Percentiles rank a stretch among this genome's conserved stretches.
phyloP scores from a whole-genome alignment of 345 rosid genomes.

The Excoecaria agallocha region DNA sequence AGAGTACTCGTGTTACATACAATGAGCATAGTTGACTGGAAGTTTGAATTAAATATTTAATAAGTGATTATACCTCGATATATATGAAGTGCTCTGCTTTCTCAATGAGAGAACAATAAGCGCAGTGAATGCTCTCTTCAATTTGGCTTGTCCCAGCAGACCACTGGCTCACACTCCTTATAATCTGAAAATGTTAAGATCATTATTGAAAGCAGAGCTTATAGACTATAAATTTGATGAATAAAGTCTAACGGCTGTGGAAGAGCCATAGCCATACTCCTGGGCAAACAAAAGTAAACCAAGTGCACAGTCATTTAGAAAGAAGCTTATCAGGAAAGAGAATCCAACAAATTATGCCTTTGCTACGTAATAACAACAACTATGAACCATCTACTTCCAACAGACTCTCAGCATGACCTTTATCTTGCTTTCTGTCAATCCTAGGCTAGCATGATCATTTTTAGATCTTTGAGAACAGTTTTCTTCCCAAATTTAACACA shows the following conservation, averaged over 20 bases:
- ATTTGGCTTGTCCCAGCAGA: conserved; percentile 97
- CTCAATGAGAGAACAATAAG: conserved; percentile 93
- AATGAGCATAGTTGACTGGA: background rate
- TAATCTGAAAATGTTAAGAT: conserved; percentile 50
- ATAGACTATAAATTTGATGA: background rate
- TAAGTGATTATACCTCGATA: conserved; percentile 67
- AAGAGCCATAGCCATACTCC: background rate
- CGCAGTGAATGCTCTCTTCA: conserved; percentile 93
- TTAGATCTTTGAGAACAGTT: background rate
- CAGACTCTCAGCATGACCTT: conserved; percentile 2
- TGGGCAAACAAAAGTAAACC: background rate
- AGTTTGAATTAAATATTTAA: background rate
- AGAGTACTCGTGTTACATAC: background rate
- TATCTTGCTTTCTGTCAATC: background rate
- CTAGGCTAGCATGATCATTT: background rate
- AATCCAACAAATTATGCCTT: conserved; percentile 10
- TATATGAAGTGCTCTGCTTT: conserved; percentile 90
- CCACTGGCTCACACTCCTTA: conserved; percentile 99
- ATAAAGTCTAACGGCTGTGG: background rate
- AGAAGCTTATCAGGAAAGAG: conserved; percentile 1
- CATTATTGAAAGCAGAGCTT: conserved; percentile 9
- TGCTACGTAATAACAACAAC: background rate
- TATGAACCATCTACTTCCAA: conserved; percentile 8
- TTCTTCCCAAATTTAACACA: background rate
- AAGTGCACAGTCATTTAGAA: background rate